These are phyloP conservation scores for Wickerhamomyces sp. DNA, from an alignment of 1,139 yeast genomes.

Conservation along the genomic window DNA sequence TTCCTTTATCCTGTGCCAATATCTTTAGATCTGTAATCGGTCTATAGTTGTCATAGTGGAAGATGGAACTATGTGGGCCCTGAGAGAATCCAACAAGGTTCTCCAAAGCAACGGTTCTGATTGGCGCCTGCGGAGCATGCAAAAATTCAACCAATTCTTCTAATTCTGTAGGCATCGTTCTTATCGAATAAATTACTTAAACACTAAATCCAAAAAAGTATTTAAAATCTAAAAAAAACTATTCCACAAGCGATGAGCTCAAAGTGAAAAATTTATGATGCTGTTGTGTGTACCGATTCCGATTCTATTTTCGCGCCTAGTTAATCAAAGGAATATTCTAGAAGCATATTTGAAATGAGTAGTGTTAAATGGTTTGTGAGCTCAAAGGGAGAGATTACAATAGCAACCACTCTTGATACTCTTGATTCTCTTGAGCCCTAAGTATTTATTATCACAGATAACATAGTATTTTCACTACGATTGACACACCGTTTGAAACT, in stretches of 20 bases:
- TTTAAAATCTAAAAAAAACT: background rate
- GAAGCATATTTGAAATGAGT: background rate
- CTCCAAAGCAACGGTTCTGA: constrained; percentile 81
- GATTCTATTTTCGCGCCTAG: background rate
- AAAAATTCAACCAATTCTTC: constrained; percentile 70
- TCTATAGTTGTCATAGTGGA: constrained; percentile 64
- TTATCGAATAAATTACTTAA: too few species aligned
- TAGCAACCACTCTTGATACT: too few species aligned
- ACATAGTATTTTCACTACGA: too few species aligned
- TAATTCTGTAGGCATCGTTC: constrained; percentile 12
- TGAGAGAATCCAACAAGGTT: constrained; percentile 80
- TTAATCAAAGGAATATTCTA: constrained; percentile 3
- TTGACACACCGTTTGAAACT: too few species aligned
- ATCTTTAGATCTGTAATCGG: constrained; percentile 73
- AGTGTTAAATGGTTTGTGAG: too few species aligned
- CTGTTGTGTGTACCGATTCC: constrained; percentile 1
- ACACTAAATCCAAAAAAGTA: too few species aligned
- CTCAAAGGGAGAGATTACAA: too few species aligned
- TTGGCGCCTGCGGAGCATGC: constrained; percentile 79
- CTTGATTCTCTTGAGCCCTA: too few species aligned
- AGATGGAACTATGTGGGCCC: constrained; percentile 60
- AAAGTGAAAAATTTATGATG: background rate
- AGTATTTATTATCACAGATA: too few species aligned
- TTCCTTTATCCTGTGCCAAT: constrained; percentile 47
- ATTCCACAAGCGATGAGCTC: background rate